phyloP scores from a whole-genome alignment of 2,329 filamentous ascomycete genomes.

The Colletotrichum endophyticum region DNA sequence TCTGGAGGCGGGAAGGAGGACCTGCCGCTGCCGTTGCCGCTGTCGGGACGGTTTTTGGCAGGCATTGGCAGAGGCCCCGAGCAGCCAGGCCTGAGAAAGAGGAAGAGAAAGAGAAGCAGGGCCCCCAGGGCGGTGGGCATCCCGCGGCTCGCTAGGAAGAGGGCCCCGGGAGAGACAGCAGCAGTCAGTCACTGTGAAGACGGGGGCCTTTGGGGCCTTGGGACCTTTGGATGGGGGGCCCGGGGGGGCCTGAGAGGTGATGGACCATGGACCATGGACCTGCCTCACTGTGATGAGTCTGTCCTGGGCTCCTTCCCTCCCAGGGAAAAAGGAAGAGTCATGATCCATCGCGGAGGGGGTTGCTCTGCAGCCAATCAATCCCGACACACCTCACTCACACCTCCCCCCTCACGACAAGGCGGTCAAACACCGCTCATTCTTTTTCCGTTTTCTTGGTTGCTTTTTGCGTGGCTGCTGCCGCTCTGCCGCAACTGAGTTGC shows the following conservation, averaged over 20 bases:
- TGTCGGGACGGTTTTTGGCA: not conserved
- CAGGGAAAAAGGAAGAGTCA: not conserved
- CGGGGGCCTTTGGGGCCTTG: not conserved
- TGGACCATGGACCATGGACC: not conserved
- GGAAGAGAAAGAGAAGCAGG: not conserved
- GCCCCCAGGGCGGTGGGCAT: not conserved
- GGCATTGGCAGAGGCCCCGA: not conserved
- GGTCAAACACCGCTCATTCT: constrained; percentile 22
- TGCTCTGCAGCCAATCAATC: constrained; percentile 9
- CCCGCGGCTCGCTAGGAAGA: not conserved
- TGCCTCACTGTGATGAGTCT: not conserved
- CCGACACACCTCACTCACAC: constrained; percentile 1
- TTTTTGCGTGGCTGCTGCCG: not conserved
- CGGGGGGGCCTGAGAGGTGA: not conserved
- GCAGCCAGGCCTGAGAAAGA: not conserved
- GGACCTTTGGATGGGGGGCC: not conserved
- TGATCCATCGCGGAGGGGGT: not conserved
- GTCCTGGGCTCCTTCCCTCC: not conserved
- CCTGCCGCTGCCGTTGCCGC: not conserved
- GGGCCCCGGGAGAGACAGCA: not conserved
- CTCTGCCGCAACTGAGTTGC: not conserved
- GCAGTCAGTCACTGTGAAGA: not conserved
- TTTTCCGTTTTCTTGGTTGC: constrained; percentile 10
- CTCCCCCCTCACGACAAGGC: constrained; percentile 1
- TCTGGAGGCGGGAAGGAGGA: not conserved